Evolutionary conservation across 768 basidiomycete genomes (phyloP), one percentile per base, ranked within the genome.

Genomic region (Gymnopilus junonius): DNA sequence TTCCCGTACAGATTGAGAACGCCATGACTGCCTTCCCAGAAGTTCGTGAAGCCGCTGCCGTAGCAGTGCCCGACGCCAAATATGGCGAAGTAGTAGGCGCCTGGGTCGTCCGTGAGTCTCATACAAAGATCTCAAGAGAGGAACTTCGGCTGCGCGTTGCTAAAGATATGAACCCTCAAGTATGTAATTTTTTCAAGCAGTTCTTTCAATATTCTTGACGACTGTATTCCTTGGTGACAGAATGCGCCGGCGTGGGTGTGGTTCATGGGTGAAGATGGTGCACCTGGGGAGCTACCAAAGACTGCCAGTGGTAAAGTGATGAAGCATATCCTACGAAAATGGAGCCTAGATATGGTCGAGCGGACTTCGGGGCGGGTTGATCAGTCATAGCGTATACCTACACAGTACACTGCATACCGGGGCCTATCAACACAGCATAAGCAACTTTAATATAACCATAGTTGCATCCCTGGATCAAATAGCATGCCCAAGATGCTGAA

Each of bases 221-320:
- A 39, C 23, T 27, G 39, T 65, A 51, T 29, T 42, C 12, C 15
- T 59, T 4, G 68, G n/a, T n/a, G n/a, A n/a, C n/a, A 94, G 92
- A 92, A 91, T 73, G 85, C 88, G 1, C 93, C 93, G 0, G 78
- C 81, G 8, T 94, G 92, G 91, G 86, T 94, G 3, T 95, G 92
- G 90, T 93, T 93, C 64, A 65, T 91, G 1, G 89, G 87, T 14
- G 89, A 92, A 67, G 89, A 89, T 46, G 85, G 83, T 1, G 74
- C 74, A 2, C 76, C 80, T 8, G 73, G 70, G 8, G 88, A 92
- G 65, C 71, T 94, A 8, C 93, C 93, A 0, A 93, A 92, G 79
- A 95, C 93, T 10, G 92, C 90, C 14, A 94, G 92, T 65, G 93
- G 93, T 40, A 95, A 95, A 73, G 87, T 95, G 43, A 86, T 87